Percentiles rank a stretch among this genome's conserved stretches.
These are phyloP conservation scores for Tuber brumale DNA, from an alignment of 495 filamentous ascomycete genomes.

Conservation along the genomic window DNA sequence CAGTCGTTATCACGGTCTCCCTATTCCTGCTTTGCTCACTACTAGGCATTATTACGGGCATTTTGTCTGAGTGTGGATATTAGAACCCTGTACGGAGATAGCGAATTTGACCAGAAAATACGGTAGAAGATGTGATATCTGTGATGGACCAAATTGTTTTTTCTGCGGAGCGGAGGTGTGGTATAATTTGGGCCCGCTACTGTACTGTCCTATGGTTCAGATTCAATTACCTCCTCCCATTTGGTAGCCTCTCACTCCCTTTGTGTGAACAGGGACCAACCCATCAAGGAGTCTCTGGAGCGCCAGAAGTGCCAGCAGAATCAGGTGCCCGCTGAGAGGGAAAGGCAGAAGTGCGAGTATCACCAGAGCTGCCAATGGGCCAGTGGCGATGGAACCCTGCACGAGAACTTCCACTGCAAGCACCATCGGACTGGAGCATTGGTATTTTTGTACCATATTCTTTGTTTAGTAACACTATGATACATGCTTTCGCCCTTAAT, in stretches of 20 bases:
- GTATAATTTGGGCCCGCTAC: neutral
- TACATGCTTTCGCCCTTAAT: neutral
- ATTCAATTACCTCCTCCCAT: neutral
- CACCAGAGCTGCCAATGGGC: conserved; percentile 30
- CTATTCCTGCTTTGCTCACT: too few relatives aligned
- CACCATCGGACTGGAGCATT: conserved; percentile 17
- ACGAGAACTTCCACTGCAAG: conserved; percentile 33
- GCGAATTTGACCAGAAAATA: too few relatives aligned
- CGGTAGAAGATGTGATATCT: too few relatives aligned
- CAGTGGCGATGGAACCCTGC: conserved; percentile 22
- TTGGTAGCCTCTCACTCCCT: neutral
- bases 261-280: neutral
- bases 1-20: too few relatives aligned
- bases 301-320: conserved; percentile 25
- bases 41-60: too few relatives aligned
- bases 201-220: neutral
- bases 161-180: neutral
- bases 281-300: conserved; percentile 18
- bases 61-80: too few relatives aligned
- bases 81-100: too few relatives aligned
- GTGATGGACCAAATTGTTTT: neutral
- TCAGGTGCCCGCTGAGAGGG: conserved; percentile 23
- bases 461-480: neutral
- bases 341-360: conserved; percentile 27
- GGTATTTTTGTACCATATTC: neutral